phyloP scores from a whole-genome alignment of 83 land plant genomes.

The Diphasiastrum complanatum region DNA sequence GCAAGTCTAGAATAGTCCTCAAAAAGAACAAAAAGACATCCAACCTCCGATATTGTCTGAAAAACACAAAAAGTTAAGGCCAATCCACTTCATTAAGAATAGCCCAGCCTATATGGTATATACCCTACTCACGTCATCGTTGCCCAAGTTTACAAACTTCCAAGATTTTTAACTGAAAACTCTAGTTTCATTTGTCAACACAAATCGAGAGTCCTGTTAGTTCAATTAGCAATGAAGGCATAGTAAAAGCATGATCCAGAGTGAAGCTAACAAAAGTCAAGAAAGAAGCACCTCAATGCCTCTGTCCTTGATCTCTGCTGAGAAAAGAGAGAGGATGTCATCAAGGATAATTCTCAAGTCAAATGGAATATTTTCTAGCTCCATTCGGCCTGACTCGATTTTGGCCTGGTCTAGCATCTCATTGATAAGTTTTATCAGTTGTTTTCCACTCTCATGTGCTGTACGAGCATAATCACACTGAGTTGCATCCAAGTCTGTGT shows the following conservation, averaged over 20 bases:
- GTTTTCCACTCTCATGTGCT: constrained; percentile 71
- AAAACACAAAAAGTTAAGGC: too few relatives aligned
- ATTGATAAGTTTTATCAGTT: constrained; percentile 63
- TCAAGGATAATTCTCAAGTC: constrained; percentile 52
- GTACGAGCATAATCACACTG: constrained; percentile 68
- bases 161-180: too few relatives aligned
- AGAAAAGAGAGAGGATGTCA: constrained; percentile 68
- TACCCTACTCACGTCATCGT: not conserved
- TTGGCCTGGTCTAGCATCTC: constrained; percentile 81
- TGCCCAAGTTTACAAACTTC: too few relatives aligned
- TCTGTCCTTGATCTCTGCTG: constrained; percentile 61
- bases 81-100: too few relatives aligned
- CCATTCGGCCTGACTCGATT: constrained; percentile 76
- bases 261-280: not conserved
- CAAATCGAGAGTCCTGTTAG: constrained; percentile 4
- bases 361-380: constrained; percentile 58
- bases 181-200: too few relatives aligned
- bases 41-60: too few relatives aligned
- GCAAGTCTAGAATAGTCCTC: too few relatives aligned
- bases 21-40: too few relatives aligned
- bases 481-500: constrained; percentile 63
- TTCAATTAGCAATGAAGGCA: not conserved
- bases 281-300: constrained; percentile 53
- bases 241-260: not conserved
- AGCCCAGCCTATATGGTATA: too few relatives aligned